phyloP scores from a whole-genome alignment of 225 moss, liverwort and hornwort genomes.

The Polytrichum commune region DNA sequence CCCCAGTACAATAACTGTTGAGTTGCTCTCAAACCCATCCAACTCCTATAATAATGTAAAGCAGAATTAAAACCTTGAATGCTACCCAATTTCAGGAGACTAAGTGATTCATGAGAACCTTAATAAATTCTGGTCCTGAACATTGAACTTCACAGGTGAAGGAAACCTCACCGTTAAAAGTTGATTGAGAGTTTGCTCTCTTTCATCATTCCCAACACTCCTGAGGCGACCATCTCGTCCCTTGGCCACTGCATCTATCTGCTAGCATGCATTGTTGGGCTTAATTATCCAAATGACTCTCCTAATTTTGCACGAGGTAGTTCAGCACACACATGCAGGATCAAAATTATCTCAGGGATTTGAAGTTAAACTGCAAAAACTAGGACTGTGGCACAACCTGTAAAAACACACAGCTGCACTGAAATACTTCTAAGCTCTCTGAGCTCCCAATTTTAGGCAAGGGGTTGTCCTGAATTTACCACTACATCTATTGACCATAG shows the following conservation, averaged over 20 bases:
- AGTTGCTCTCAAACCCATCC: constrained; percentile 98
- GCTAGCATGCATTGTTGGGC: constrained; percentile 9
- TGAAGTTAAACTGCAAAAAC: too few relatives aligned
- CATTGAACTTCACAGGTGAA: not conserved
- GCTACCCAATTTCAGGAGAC: too few relatives aligned
- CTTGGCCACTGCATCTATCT: constrained; percentile 98
- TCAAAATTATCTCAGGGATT: too few relatives aligned
- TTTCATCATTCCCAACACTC: constrained; percentile 97
- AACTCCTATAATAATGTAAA: constrained; percentile 52
- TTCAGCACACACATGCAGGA: too few relatives aligned
- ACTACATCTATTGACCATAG: too few relatives aligned
- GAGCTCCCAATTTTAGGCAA: too few relatives aligned
- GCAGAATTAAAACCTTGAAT: not conserved
- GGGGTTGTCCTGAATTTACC: too few relatives aligned
- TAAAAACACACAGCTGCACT: too few relatives aligned
- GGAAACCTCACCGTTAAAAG: constrained; percentile 69
- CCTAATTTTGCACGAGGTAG: too few relatives aligned
- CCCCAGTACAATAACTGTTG: constrained; percentile 90
- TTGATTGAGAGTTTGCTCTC: constrained; percentile 95
- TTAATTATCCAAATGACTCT: not conserved
- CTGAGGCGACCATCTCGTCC: constrained; percentile 93
- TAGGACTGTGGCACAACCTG: too few relatives aligned
- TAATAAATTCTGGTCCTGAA: not conserved
- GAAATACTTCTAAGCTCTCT: too few relatives aligned
- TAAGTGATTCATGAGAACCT: not conserved